These are phyloP conservation scores for Asterionellopsis glacialis DNA, from an alignment of 108 stramenopile species.

Conservation along the genomic window DNA sequence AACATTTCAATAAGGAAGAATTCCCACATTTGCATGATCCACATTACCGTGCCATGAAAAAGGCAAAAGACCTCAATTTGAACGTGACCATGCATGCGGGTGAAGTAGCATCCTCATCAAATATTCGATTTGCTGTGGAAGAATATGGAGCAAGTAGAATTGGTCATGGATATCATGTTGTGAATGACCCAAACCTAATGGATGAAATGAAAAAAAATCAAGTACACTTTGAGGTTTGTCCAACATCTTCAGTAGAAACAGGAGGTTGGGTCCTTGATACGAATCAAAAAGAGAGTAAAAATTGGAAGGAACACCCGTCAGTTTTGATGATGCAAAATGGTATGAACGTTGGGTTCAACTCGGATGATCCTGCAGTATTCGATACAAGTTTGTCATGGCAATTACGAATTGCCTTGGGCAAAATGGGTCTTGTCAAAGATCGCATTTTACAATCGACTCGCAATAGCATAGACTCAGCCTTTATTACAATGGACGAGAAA, in stretches of 20 bases:
- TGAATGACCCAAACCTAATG: conserved; percentile 29
- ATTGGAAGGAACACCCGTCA: conserved; percentile 59
- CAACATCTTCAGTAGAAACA: conserved; percentile 47
- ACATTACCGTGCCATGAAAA: conserved; percentile 46
- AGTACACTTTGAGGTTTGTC: conserved; percentile 69
- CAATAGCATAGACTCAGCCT: conserved; percentile 52
- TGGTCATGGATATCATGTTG: conserved; percentile 61
- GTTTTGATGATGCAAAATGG: conserved; percentile 30
- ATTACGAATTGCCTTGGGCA: conserved; percentile 44
- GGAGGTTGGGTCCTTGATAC: conserved; percentile 29
- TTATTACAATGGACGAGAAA: conserved; percentile 36
- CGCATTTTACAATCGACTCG: conserved; percentile 22
- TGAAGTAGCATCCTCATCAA: conserved; percentile 46
- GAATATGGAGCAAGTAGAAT: conserved; percentile 57
- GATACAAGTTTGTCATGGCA: conserved; percentile 54
- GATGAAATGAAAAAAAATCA: conserved; percentile 24
- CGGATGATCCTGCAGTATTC: conserved; percentile 75
- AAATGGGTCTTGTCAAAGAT: conserved; percentile 37
- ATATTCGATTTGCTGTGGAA: conserved; percentile 46
- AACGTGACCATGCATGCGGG: conserved; percentile 60
- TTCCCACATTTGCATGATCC: conserved; percentile 32
- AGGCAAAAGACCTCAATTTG: conserved; percentile 40
- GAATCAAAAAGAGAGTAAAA: conserved; percentile 14
- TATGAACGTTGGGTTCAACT: conserved; percentile 41
- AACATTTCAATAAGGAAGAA: conserved; percentile 46